These are phyloP conservation scores for Cairneyella variabilis DNA, from an alignment of 495 filamentous ascomycete species.

Conservation along the genomic window DNA sequence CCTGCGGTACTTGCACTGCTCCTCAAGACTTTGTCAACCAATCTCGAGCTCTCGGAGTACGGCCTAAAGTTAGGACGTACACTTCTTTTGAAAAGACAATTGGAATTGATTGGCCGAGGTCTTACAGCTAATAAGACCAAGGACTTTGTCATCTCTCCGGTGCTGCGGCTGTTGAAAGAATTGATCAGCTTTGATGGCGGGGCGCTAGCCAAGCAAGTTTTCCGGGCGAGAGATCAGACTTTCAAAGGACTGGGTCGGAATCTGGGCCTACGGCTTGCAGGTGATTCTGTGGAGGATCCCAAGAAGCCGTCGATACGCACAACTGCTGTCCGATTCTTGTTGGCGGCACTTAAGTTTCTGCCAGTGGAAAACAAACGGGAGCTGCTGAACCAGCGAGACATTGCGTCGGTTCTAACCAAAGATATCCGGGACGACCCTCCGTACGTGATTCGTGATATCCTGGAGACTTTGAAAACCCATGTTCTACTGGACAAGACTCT, in stretches of 20 bases:
- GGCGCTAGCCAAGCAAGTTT: slow-evolving; percentile 63
- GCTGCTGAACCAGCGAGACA: slow-evolving; percentile 67
- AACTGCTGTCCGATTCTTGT: slow-evolving; percentile 70
- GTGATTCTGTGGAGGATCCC: slow-evolving; percentile 48
- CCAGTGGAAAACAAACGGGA: slow-evolving; percentile 66
- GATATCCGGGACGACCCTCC: slow-evolving; percentile 69
- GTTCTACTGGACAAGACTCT: slow-evolving; percentile 67
- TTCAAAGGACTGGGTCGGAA: slow-evolving; percentile 68
- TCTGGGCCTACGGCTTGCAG: slow-evolving; percentile 48
- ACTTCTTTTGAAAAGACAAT: slow-evolving; percentile 66
- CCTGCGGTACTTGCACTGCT: slow-evolving; percentile 73
- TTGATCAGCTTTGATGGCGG: slow-evolving; percentile 78
- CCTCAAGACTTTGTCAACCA: slow-evolving; percentile 64
- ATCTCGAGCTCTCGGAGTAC: slow-evolving; percentile 65
- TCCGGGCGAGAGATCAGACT: slow-evolving; percentile 63
- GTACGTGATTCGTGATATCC: slow-evolving; percentile 61
- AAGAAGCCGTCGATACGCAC: slow-evolving; percentile 69
- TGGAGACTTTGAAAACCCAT: slow-evolving; percentile 59
- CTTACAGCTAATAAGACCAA: slow-evolving; percentile 70
- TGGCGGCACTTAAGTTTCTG: slow-evolving; percentile 69
- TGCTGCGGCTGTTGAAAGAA: slow-evolving; percentile 75
- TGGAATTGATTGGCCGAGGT: slow-evolving; percentile 67
- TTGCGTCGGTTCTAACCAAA: slow-evolving; percentile 64
- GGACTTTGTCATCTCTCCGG: slow-evolving; percentile 80
- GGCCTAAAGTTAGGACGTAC: slow-evolving; percentile 70